These are phyloP conservation scores for Saturnispora sanitii DNA, from an alignment of 805 yeast genomes.

Conservation along the genomic window DNA sequence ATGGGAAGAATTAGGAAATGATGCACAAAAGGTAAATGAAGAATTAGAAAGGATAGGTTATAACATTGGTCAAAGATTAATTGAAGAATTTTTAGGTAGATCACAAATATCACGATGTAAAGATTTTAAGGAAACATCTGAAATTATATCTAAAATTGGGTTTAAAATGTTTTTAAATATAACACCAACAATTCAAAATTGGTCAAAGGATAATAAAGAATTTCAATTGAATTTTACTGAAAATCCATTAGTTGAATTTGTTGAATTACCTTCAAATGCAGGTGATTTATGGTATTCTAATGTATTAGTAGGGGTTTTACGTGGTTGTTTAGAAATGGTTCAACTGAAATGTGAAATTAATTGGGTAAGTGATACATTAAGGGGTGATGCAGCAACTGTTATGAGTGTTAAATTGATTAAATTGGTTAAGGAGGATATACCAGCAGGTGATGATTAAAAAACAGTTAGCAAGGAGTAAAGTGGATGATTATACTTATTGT, in stretches of 20 bases:
- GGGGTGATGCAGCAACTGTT: conserved; percentile 80
- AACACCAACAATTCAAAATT: conserved; percentile 55
- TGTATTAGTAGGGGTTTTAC: conserved; percentile 76
- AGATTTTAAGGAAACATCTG: conserved; percentile 77
- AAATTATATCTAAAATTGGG: conserved; percentile 75
- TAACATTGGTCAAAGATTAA: conserved; percentile 81
- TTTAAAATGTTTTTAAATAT: conserved; percentile 84
- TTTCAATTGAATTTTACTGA: conserved; percentile 68
- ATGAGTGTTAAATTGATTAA: conserved; percentile 60
- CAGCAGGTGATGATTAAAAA: conserved; percentile 78
- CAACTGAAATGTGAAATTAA: conserved; percentile 81
- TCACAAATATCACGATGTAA: conserved; percentile 79
- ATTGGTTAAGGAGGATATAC: conserved; percentile 85
- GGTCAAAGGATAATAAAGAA: conserved; percentile 67
- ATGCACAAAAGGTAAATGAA: conserved; percentile 68
- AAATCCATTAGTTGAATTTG: conserved; percentile 91
- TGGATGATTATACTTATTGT: not conserved
- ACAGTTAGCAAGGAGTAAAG: not conserved
- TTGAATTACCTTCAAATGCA: conserved; percentile 74
- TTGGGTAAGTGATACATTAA: conserved; percentile 69
- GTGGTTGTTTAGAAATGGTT: conserved; percentile 92
- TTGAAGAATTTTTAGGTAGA: conserved; percentile 87
- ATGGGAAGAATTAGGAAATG: conserved; percentile 70
- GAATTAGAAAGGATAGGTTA: conserved; percentile 92
- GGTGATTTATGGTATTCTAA: conserved; percentile 89